These are phyloP conservation scores for Sisymbrium altissimum DNA, from an alignment of 345 rosid species.

Conservation along the genomic window DNA sequence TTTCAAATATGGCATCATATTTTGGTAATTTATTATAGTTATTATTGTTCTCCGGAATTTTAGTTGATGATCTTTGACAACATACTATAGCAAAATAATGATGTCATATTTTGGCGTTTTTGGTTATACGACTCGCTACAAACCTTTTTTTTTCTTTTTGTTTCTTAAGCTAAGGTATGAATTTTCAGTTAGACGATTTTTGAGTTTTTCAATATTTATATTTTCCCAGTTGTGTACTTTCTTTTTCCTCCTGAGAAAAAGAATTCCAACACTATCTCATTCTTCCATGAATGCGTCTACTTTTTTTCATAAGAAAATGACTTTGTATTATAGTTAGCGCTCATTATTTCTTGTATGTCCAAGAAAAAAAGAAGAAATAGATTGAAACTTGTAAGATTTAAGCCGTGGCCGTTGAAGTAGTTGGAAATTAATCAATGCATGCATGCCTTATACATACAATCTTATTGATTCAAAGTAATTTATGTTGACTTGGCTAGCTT, in stretches of 20 bases:
- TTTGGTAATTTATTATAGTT: not conserved
- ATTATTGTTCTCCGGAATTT: not conserved
- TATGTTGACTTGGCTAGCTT: slow-evolving; percentile 11
- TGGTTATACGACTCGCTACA: not conserved
- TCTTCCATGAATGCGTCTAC: not conserved
- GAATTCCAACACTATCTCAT: not conserved
- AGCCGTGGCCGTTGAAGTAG: slow-evolving; percentile 29
- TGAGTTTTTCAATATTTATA: not conserved
- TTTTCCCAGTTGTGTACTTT: not conserved
- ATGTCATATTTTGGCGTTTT: not conserved
- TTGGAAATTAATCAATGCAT: slow-evolving; percentile 28
- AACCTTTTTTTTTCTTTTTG: too few species aligned
- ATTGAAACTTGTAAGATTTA: not conserved
- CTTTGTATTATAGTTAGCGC: not conserved
- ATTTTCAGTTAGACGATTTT: not conserved
- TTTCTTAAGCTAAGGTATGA: not conserved
- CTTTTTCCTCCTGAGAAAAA: not conserved
- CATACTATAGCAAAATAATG: not conserved
- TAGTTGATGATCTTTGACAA: not conserved
- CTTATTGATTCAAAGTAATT: not conserved
- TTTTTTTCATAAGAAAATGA: not conserved
- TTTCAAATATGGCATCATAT: slow-evolving; percentile 15
- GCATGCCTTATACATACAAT: slow-evolving; percentile 1
- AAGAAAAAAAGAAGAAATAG: not conserved
- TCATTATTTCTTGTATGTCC: not conserved